A percentile compares a stretch with the other conserved stretches of the same genome.
These are phyloP conservation scores for Fusarium protoensiforme DNA, from an alignment of 2,329 filamentous ascomycete genomes.

Conservation along the genomic window DNA sequence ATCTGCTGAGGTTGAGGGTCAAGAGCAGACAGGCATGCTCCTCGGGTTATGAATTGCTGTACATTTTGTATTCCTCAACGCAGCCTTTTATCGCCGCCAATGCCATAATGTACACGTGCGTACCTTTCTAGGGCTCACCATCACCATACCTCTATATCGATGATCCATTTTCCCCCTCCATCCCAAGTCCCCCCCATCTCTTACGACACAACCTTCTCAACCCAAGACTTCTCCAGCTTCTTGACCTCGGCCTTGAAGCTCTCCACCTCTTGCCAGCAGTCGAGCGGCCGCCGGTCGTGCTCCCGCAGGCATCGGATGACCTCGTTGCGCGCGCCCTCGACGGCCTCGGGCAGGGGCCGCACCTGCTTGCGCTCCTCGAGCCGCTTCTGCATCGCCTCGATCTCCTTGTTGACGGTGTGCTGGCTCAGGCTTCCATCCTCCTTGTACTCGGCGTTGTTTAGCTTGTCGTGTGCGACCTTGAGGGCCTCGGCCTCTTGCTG, in stretches of 20 bases:
- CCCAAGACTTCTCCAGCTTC: slow-evolving; percentile 86
- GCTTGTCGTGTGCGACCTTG: slow-evolving; percentile 73
- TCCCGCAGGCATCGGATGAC: slow-evolving; percentile 84
- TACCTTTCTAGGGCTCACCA: slow-evolving; percentile 17
- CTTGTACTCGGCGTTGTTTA: slow-evolving; percentile 59
- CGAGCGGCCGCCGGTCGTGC: slow-evolving; percentile 87
- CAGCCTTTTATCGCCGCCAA: slow-evolving; percentile 46
- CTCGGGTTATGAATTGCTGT: slow-evolving; percentile 40
- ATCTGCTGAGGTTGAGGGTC: slow-evolving; percentile 23
- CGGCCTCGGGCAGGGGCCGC: slow-evolving; percentile 74
- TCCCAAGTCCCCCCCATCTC: slow-evolving; percentile 4
- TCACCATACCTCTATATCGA: slow-evolving; percentile 31
- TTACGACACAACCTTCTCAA: slow-evolving; percentile 78
- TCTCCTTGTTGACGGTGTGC: slow-evolving; percentile 67
- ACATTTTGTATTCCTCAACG: slow-evolving; percentile 43
- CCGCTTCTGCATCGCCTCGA: slow-evolving; percentile 67
- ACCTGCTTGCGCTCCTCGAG: slow-evolving; percentile 73
- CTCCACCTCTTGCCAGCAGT: slow-evolving; percentile 96
- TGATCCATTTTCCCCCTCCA: slow-evolving; percentile 11
- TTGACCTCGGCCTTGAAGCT: slow-evolving; percentile 90
- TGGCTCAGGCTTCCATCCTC: slow-evolving; percentile 49
- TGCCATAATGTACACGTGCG: slow-evolving; percentile 48
- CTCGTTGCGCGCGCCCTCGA: slow-evolving; percentile 79
- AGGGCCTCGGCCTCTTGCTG: slow-evolving; percentile 77
- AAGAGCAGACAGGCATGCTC: slow-evolving; percentile 33